Conservation (phyloP, 495 filamentous ascomycete genomes). For the Hypoxylon crocopeplum region DNA sequence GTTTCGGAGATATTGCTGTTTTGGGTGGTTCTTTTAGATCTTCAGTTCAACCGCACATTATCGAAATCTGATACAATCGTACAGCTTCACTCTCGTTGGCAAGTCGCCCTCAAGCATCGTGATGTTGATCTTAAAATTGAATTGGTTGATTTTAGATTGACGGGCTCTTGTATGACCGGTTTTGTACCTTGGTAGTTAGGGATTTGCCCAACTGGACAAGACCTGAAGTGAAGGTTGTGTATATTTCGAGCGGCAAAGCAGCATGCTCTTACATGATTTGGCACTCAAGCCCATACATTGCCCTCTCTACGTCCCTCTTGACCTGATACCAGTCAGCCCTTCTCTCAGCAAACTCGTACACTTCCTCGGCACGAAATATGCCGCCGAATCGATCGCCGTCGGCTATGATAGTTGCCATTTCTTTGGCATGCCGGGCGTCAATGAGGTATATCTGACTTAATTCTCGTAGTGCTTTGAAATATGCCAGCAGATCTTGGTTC, state of each 20-base stretch:
- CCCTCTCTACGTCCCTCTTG: slow-evolving; percentile 85
- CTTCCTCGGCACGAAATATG: slow-evolving; percentile 93
- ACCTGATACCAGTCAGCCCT: slow-evolving; percentile 94
- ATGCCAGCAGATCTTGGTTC: slow-evolving; percentile 82
- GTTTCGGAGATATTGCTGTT: neutral
- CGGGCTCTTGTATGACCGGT: neutral
- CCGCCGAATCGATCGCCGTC: slow-evolving; percentile 89
- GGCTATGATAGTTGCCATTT: slow-evolving; percentile 93
- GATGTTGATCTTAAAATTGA: neutral
- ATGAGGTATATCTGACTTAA: slow-evolving; percentile 96
- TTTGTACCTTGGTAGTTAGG: neutral
- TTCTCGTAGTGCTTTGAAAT: slow-evolving; percentile 92
- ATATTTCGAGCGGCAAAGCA: neutral
- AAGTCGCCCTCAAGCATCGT: neutral
- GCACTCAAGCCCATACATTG: slow-evolving; percentile 97
- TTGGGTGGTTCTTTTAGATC: neutral
- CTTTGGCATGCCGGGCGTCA: slow-evolving; percentile 85
- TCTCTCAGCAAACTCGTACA: slow-evolving; percentile 95
- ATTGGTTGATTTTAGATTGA: neutral
- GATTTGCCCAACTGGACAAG: neutral
- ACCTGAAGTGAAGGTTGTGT: neutral
- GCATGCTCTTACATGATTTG: slow-evolving; percentile 70
- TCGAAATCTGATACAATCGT: neutral
- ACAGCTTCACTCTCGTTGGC: neutral
- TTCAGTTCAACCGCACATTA: neutral